Evolutionary conservation across 2,329 filamentous ascomycete genomes (phyloP), one percentile per base, ranked within the genome.

Genomic region (Hansfordia pulvinata): DNA sequence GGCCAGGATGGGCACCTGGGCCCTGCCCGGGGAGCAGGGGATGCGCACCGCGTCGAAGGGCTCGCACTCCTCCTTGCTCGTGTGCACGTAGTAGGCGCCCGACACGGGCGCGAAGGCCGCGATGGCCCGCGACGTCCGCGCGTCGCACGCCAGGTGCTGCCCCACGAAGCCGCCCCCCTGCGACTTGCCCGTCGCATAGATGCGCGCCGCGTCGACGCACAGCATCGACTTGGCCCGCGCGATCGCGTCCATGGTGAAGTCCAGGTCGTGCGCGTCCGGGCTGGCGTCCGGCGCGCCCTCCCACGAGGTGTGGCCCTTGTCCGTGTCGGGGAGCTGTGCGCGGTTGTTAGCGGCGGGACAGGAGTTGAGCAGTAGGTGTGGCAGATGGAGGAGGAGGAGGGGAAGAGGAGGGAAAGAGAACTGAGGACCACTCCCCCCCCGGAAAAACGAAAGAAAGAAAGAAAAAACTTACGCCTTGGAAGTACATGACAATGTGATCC

Each of bases 1-100:
- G 23, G 60, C 60, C 6, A 66, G 37, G 10, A 67, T 47, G 2
- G 60, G 58, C 3, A 62, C 30, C 5, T 46, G 40, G 0, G 23
- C 37, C 25, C 44, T 39, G 4, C 38, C 43, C 1, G 52, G 44
- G 4, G 30, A 40, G 40, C 53, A 61, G 8, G 37, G 43, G 18
- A 44, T n/a, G n/a, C n/a, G n/a, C n/a, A n/a, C n/a, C n/a, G n/a
- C n/a, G n/a, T n/a, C n/a, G n/a, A n/a, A n/a, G n/a, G n/a, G n/a
- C n/a, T n/a, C n/a, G n/a, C n/a, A n/a, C n/a, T n/a, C n/a, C n/a
- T n/a, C n/a, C n/a, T n/a, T n/a, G n/a, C n/a, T n/a, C n/a, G n/a
- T n/a, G n/a, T n/a, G n/a, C n/a, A n/a, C n/a, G 31, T 35, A 34
- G 29, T 34, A 36, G 5, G 34, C 31, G n/a, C 34, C 34, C 10